Evolutionary conservation across 164 flowering plant species (phyloP).

Genomic region (Chimonanthus praecox): DNA sequence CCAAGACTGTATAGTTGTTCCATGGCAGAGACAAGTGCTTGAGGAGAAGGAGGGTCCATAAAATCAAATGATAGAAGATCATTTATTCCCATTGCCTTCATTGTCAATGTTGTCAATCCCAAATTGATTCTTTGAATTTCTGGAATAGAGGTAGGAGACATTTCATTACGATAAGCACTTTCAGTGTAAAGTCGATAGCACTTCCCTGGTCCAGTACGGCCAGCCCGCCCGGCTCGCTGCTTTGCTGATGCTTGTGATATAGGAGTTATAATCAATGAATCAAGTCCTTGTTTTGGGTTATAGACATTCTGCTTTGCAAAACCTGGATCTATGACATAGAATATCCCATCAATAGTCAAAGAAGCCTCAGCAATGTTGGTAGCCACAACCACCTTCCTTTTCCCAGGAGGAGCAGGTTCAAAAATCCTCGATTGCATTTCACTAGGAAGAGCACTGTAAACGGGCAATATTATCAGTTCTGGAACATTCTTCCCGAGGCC

Average conservation of each 20-base stretch:
- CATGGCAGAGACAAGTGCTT: constrained; percentile 83
- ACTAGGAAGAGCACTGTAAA: constrained; percentile 94
- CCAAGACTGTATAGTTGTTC: constrained; percentile 89
- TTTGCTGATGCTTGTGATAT: constrained; percentile 30
- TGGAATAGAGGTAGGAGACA: constrained; percentile 83
- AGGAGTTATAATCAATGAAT: constrained; percentile 10
- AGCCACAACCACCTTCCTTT: constrained; percentile 92
- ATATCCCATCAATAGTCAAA: constrained; percentile 89
- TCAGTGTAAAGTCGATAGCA: constrained; percentile 84
- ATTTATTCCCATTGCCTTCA: constrained; percentile 73
- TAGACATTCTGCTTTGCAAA: constrained; percentile 90
- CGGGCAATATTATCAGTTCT: constrained; percentile 81
- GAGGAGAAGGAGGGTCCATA: constrained; percentile 98
- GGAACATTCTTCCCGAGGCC: constrained; percentile 64
- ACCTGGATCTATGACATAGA: constrained; percentile 86
- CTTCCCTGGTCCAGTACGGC: constrained; percentile 92
- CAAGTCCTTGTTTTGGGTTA: constrained; percentile 93
- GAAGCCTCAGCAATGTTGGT: constrained; percentile 99
- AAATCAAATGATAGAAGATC: constrained; percentile 84
- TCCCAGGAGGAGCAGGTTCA: constrained; percentile 86
- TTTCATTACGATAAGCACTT: constrained; percentile 69
- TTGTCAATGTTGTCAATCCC: constrained; percentile 74
- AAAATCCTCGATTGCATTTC: constrained; percentile 95
- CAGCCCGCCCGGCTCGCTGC: constrained; percentile 62
- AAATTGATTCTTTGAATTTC: constrained; percentile 90